Evolutionary conservation across 345 rosid species (phyloP), one percentile per base, ranked within the genome.

Genomic region (Populus davidiana): DNA sequence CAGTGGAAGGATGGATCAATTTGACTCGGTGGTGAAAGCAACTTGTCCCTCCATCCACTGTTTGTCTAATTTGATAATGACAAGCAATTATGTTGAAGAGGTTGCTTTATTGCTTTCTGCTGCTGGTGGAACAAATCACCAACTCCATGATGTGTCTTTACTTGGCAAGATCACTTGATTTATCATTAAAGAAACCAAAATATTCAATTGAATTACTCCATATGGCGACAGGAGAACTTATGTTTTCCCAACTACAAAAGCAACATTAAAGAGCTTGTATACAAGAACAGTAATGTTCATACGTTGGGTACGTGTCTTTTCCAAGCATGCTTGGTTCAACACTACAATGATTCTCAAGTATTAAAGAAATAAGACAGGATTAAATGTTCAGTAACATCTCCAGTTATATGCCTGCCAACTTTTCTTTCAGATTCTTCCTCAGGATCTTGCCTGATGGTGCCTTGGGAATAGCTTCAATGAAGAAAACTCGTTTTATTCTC

Each of bases 371-470:
- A 56, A 9, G 5, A 56, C 1, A 56, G 5, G 5, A 1, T 4
- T n/a, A n/a, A 9, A 23, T n/a, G 12, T 11, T n/a, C 10, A 2
- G 9, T 52, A 52, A 23, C 11, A n/a, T 56, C 63, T 56, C 9
- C 14, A 56, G 7, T 79, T 47, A 75, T 1, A 63, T 74, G 77
- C 50, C 29, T 25, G 75, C 65, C 72, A 81, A 25, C 56, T 63
- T 77, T 5, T 78, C 84, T 69, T 75, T 62, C 65, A 81, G 25
- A 17, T 31, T 64, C 65, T 81, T 73, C 78, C 81, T 63, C 36
- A 81, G 41, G 59, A 81, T 77, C 74, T 81, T 81, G 25, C 84
- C 84, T 8, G 84, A 81, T 16, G 84, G 84, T 69, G 84, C 84
- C 62, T 81, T 81, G 54, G 84, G 84, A 73, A 81, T 81, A 27